Base-by-base conservation (phyloP, 768 basidiomycete species). In the Tephrocybe rancida region DNA sequence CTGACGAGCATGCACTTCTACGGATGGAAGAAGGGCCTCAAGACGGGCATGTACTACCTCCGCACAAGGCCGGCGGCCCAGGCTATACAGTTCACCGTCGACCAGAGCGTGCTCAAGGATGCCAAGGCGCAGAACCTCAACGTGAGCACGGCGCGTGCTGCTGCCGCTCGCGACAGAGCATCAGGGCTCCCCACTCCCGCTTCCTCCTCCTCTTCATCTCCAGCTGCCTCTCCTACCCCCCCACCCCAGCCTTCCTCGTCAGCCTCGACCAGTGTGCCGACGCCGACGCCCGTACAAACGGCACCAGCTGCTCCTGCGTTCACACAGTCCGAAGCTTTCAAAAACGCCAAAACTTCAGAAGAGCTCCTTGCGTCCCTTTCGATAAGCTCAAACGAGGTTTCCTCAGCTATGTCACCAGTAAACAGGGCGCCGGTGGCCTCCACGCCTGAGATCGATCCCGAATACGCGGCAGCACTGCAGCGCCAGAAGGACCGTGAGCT, bases 21-120 rank as follows among this genome's bases (percentile, higher is more conserved):
- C 68, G 97, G 95, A n/a, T 98, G 97, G 97, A 96, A 96, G 83
- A 93, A 93, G 75, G 97, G 97, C 29, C 75, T 99, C 66, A 99
- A 99, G 84, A 99, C 97, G 1, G 97, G 96, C 61, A 95, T 96
- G 92, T 95, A 94, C 75, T 98, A 99, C 72, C 81, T 99, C 45
- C 85, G 97, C 50, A 98, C 97, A 30, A 84, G 92, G 48, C 92
- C 97, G 4, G 95, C 95, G 8, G 92, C 93, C 11, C 88, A 93
- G 65, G 97, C 97, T 46, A 95, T 96, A 68, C 94, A 99, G 75
- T 98, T 99, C 78, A 99, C 97, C 9, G 85, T 98, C 54, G 95
- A 96, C 68, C 87, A 90, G 68, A 81, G 75, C 32, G 72, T 90
- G 48, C 75, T 96, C 52, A 88, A 89, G 65, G 73, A 82, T 38